Evolutionary conservation across 2,329 filamentous ascomycete genomes (phyloP), one percentile per base, ranked within the genome.

Genomic region (Metarhizium anisopliae): DNA sequence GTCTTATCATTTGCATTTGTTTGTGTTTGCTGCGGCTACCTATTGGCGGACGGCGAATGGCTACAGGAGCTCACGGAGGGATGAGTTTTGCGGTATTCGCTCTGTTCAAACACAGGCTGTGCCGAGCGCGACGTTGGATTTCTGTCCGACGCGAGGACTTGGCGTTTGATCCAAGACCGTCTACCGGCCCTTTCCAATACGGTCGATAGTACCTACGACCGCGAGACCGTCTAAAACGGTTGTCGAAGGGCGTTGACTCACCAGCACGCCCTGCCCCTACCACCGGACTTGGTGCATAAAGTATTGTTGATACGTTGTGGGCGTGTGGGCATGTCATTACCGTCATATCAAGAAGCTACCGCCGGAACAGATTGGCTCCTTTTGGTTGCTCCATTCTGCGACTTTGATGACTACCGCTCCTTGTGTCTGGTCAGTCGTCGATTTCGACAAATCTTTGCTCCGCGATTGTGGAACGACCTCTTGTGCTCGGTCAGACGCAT

Each of bases 301-400:
- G 5, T 40, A 13, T 40, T 11, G 13, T 16, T 40, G 38, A 40
- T 40, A 14, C 14, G 7, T 14, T 40, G 38, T 40, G 38, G 38
- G 38, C 38, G 5, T 40, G 43, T 29, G 45, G 58, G 18, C 56
- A 70, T 70, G 69, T 50, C 60, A 45, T 72, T 77, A n/a, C 80
- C 81, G 1, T 79, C 80, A 0, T 84, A 84, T 64, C 67, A 72
- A 52, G 74, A 82, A 57, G 80, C 81, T 53, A 74, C 71, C 2
- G 62, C 70, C 7, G 67, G 64, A 10, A 63, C 64, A 25, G 74
- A 82, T 69, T 82, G 79, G 77, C 69, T 82, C 16, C 65, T 65
- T 35, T 59, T 82, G 4, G 74, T 74, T 13, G 76, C 73, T 6
- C 73, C 76, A 1, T 77, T 75, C 59, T 59, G 81, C 50, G 61